phyloP scores from a whole-genome alignment of 2,329 filamentous ascomycete genomes.

The Mariannaea sp. region DNA sequence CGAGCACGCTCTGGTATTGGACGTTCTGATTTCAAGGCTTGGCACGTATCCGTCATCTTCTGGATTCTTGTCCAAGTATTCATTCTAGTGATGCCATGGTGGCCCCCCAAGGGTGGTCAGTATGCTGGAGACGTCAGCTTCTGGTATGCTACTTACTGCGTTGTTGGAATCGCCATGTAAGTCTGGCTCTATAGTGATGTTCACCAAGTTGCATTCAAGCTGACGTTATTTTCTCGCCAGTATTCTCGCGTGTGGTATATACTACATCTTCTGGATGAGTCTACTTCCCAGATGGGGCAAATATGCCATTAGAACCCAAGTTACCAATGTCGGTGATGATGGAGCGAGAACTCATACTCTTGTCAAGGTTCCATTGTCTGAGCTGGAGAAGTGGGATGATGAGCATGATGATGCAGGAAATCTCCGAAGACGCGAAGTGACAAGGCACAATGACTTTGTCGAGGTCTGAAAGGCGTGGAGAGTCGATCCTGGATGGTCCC shows the following conservation, averaged over 20 bases:
- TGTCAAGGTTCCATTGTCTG: conserved; percentile 56
- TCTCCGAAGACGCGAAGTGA: conserved; percentile 1
- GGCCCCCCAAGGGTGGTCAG: conserved; percentile 63
- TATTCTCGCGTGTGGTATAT: conserved; percentile 57
- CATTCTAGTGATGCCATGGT: conserved; percentile 72
- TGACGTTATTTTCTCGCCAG: conserved; percentile 38
- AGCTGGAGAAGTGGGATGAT: conserved; percentile 60
- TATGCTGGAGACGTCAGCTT: conserved; percentile 70
- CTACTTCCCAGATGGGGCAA: conserved; percentile 55
- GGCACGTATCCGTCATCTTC: conserved; percentile 63
- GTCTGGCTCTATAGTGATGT: conserved; percentile 35
- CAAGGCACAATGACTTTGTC: neutral
- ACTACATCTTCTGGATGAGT: conserved; percentile 65
- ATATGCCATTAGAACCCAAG: conserved; percentile 61
- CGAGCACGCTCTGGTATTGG: conserved; percentile 57
- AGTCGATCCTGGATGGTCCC: no score
- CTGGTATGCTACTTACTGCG: conserved; percentile 74
- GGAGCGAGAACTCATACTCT: conserved; percentile 50
- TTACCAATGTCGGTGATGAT: conserved; percentile 50
- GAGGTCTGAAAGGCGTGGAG: neutral
- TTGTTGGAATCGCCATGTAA: conserved; percentile 67
- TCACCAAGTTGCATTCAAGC: no score
- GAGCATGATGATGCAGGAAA: conserved; percentile 57
- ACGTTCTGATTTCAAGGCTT: conserved; percentile 59
- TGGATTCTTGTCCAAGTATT: conserved; percentile 64